Evolutionary conservation across 1,284 basidiomycete genomes (phyloP), one percentile per base, ranked within the genome.

Genomic region (Pseudozyma pruni): DNA sequence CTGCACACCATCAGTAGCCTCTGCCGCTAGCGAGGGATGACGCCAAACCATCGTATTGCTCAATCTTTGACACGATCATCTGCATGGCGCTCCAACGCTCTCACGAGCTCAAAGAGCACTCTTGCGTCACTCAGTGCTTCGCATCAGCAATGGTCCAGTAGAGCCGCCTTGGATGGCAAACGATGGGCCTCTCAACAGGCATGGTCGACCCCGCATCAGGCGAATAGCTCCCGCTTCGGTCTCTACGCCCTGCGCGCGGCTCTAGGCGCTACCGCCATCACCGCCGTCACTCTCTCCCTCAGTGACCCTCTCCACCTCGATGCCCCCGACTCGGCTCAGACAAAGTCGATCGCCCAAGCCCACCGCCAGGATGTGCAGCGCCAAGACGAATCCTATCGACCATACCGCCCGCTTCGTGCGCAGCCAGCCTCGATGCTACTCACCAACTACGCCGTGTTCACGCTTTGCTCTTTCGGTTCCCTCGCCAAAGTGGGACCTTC

Each of bases 391-490:
- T 31, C 58, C 4, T 44, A 62, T 33, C 46, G 51, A 1, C 69
- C 69, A 3, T 48, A 67, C 33, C 62, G 67, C 14, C 72, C 72
- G 2, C 51, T 74, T 1, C 49, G 53, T 16, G 33, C 49, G 14
- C 68, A 72, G 23, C 55, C 72, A 25, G 34, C 59, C 17, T 72
- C 83, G 4, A 78, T 84, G 25, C 85, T 90, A 20, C 41, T 89
- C 22, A 87, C 92, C 49, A 85, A 91, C 1, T 94, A 93, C 75
- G 80, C 89, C 44, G 92, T 94, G 37, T 95, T 90, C 83, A 86
- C 90, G 11, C 85, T 91, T 81, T 91, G 90, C 81, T 91, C 90
- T 8, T 84, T 91, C 27, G 91, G 93, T 2, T 77, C 85, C 0
- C 83, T 96, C 14, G 90, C 95, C 33, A 91, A 95, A 77, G 84